Conservation (phyloP, 176 grass and related monocot species). For the Carex scoparia region DNA sequence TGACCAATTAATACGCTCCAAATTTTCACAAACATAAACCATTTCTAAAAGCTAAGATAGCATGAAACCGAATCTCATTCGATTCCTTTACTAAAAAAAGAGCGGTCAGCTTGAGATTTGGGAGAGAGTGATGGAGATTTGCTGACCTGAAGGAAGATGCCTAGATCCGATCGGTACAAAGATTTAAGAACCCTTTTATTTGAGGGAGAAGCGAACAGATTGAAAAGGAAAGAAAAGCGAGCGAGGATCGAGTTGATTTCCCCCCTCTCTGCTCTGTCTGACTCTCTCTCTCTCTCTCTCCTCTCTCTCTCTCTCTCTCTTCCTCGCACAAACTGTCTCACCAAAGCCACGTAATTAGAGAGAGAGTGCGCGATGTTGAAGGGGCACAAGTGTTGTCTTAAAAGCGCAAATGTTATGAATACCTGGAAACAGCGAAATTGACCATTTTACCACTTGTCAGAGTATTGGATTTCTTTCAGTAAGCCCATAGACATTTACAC, state of each 20-base stretch:
- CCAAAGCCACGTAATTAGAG: constrained; percentile 27
- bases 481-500: too few species aligned
- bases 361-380: not conserved
- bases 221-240: not conserved
- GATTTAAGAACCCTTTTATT: constrained; percentile 27
- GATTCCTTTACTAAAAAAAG: not conserved
- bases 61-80: not conserved
- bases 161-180: not conserved
- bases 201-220: not conserved
- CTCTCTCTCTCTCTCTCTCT: constrained; percentile 17
- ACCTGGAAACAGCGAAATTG: too few species aligned
- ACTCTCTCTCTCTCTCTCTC: constrained; percentile 20
- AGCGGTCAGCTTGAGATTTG: not conserved
- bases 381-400: too few species aligned
- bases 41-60: not conserved
- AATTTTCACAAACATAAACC: not conserved
- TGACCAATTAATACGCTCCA: not conserved
- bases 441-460: too few species aligned
- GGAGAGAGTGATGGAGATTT: not conserved
- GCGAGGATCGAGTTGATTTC: not conserved
- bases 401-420: too few species aligned
- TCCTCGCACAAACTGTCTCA: constrained; percentile 18
- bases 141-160: constrained; percentile 22
- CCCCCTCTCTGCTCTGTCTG: not conserved
- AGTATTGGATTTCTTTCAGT: too few species aligned